Evolutionary conservation across 805 yeast genomes (phyloP), one percentile per base, ranked within the genome.

Genomic region (Saccharomycopsis fibuligera): DNA sequence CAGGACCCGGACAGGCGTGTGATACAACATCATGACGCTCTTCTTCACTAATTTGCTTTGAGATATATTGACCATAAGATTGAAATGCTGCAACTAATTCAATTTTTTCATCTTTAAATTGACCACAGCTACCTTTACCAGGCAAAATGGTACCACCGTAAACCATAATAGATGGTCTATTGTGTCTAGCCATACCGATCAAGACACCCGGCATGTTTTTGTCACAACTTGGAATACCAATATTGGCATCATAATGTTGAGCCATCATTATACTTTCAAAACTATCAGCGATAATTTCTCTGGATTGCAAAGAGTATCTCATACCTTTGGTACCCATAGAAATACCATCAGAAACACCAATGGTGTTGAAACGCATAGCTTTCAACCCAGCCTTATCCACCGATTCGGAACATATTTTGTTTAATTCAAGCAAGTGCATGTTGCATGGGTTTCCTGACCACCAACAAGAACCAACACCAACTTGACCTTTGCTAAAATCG

Each of bases 371-470:
- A 68, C 93, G 97, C 96, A 93, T 90, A 48, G 89, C 96, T 68
- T 87, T 91, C 61, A 93, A 73, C n/a, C 96, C 96, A 21, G 96
- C 93, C 58, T 76, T 76, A 59, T 89, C 81, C 55, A 93, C 87
- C 12, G 96, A 81, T 24, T 73, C 82, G 25, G 87, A 74, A 69
- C 90, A 83, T 58, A 78, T 72, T 67, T 85, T 66, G 72, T 93
- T 93, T 60, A 93, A 75, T 51, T 90, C 97, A 71, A 93, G 72
- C 64, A 93, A 73, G 65, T 93, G 99, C 88, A 90, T 86, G 72
- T 93, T 93, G 73, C 99, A 93, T 41, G 99, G 99, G 71, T 93
- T 93, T 62, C 99, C 99, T 19, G 95, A 78, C 96, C 97, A 93
- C 99, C 99, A 93, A 51, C 90, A 93, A 8, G 96, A 88, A 23